phyloP scores from a whole-genome alignment of 2,329 filamentous ascomycete species.

The Beauveria varroae region DNA sequence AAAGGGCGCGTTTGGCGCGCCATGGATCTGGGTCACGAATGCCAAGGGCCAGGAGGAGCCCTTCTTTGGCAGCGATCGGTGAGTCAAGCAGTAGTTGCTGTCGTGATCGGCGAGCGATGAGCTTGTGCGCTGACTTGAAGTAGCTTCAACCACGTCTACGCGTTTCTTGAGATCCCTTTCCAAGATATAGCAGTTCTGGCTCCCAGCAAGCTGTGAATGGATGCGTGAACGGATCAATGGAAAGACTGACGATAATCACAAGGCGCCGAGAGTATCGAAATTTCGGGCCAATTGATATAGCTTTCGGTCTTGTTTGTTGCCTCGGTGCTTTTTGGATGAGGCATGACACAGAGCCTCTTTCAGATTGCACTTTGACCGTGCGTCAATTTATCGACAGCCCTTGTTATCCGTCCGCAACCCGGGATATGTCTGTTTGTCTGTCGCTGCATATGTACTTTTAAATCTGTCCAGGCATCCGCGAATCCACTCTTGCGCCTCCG shows the following conservation, averaged over 20 bases:
- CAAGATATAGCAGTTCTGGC: constrained; percentile 38
- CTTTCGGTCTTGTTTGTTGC: too few relatives aligned
- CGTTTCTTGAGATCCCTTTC: constrained; percentile 55
- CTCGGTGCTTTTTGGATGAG: too few relatives aligned
- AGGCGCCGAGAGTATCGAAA: too few relatives aligned
- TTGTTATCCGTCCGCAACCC: constrained; percentile 1
- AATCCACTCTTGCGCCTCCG: constrained; percentile 7
- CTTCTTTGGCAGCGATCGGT: constrained; percentile 72
- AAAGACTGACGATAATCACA: too few relatives aligned
- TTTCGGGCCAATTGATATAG: too few relatives aligned
- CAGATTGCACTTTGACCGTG: too few relatives aligned
- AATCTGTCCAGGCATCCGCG: constrained; percentile 3
- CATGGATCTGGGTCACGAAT: constrained; percentile 66
- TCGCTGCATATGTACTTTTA: constrained; percentile 9
- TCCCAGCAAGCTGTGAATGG: constrained; percentile 14
- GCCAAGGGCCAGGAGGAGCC: constrained; percentile 51
- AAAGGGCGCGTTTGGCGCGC: constrained; percentile 65
- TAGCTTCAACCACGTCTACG: constrained; percentile 62
- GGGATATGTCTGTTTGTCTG: constrained; percentile 8
- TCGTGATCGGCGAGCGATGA: neutral
- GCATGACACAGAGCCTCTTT: too few relatives aligned
- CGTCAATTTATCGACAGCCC: neutral
- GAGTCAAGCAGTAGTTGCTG: constrained; percentile 20
- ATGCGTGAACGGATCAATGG: too few relatives aligned
- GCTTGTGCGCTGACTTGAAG: neutral